Percentiles rank a stretch among this genome's conserved stretches.
These are phyloP conservation scores for Aspergillus ustus DNA, from an alignment of 2,329 filamentous ascomycete genomes.

Conservation along the genomic window DNA sequence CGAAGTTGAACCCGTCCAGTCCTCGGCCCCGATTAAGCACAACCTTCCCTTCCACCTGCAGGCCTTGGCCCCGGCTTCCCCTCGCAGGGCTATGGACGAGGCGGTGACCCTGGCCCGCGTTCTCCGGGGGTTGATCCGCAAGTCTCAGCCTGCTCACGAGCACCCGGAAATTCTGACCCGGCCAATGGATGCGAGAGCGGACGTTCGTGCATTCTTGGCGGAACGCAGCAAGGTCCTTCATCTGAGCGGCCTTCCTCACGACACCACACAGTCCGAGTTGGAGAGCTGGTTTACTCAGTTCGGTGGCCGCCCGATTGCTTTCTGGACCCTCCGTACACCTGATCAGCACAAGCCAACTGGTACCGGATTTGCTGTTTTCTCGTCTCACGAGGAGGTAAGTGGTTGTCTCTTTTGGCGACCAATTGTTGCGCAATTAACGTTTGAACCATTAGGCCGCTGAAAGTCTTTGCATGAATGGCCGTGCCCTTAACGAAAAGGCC, in stretches of 20 bases:
- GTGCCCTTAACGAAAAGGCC: slow-evolving; percentile 96
- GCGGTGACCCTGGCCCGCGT: slow-evolving; percentile 92
- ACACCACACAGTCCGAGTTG: slow-evolving; percentile 96
- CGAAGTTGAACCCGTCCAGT: slow-evolving; percentile 96
- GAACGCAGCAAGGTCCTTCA: slow-evolving; percentile 98
- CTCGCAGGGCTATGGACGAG: slow-evolving; percentile 96
- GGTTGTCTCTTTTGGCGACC: slow-evolving; percentile 1
- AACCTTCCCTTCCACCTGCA: slow-evolving; percentile 98
- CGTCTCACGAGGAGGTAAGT: slow-evolving; percentile 96
- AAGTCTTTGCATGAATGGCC: slow-evolving; percentile 98
- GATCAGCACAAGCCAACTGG: slow-evolving; percentile 99
- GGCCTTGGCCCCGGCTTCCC: slow-evolving; percentile 91
- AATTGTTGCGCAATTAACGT: slow-evolving; percentile 18
- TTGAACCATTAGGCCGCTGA: slow-evolving; percentile 71
- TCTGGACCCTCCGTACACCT: slow-evolving; percentile 96
- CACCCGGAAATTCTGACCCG: slow-evolving; percentile 93
- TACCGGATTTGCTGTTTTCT: slow-evolving; percentile 97
- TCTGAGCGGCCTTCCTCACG: slow-evolving; percentile 95
- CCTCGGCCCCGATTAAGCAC: slow-evolving; percentile 97
- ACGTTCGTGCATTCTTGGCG: slow-evolving; percentile 92
- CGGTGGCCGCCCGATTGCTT: slow-evolving; percentile 94
- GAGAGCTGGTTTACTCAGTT: slow-evolving; percentile 99
- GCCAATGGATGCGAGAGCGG: slow-evolving; percentile 94
- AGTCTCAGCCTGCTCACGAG: slow-evolving; percentile 91
- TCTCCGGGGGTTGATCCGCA: slow-evolving; percentile 87